Conservation (phyloP, 495 filamentous ascomycete species). For the Melanomma pulvis-pyrius region DNA sequence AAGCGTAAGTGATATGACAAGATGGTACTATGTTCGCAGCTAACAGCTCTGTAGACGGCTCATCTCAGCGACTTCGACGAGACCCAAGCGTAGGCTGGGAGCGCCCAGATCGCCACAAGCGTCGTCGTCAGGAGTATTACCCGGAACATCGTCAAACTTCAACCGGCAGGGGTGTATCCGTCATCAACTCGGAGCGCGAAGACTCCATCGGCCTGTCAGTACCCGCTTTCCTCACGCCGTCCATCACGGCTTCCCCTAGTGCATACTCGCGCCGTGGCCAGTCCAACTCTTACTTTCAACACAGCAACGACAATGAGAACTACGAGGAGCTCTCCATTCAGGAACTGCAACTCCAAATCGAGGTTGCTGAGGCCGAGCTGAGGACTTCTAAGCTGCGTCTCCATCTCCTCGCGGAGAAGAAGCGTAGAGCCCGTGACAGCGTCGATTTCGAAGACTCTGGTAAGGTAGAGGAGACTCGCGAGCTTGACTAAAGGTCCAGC, state of each 20-base stretch:
- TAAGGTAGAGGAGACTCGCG: not conserved
- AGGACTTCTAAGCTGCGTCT: conserved; percentile 5
- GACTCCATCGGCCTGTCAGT: not conserved
- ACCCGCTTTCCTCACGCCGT: not conserved
- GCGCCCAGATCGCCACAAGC: conserved; percentile 5
- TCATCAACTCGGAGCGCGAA: not conserved
- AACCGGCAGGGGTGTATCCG: not conserved
- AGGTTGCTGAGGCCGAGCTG: conserved; percentile 21
- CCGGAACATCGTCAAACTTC: not conserved
- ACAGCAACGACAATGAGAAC: not conserved
- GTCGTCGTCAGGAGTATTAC: not conserved
- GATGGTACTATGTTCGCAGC: not conserved
- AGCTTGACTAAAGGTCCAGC: not conserved
- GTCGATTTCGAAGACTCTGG: not conserved
- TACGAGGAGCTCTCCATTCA: not conserved
- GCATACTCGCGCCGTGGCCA: not conserved
- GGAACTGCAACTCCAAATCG: conserved; percentile 3
- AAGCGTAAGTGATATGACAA: conserved; percentile 5
- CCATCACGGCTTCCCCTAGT: not conserved
- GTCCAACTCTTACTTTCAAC: not conserved
- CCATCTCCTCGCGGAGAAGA: not conserved
- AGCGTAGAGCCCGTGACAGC: not conserved
- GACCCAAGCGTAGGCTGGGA: conserved; percentile 2
- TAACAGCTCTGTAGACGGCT: not conserved
- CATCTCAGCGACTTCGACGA: conserved; percentile 6